phyloP scores from a whole-genome alignment of 2,329 filamentous ascomycete genomes.

The Pseudogymnoascus sp. region DNA sequence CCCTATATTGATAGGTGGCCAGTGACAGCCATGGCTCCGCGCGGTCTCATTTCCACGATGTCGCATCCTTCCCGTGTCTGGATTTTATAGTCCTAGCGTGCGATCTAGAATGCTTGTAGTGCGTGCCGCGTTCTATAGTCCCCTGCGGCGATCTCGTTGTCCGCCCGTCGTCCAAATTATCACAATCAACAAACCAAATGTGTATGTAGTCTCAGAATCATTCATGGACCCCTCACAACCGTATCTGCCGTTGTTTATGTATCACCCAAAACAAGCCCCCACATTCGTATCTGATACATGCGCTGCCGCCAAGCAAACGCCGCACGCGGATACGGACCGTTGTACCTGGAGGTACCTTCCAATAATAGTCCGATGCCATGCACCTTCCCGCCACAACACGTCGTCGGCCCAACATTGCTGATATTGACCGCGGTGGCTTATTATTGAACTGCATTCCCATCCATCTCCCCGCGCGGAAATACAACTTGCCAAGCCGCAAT shows the following conservation, averaged over 20 bases:
- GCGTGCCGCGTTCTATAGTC: not conserved
- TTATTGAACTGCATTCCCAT: not conserved
- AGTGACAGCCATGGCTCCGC: not conserved
- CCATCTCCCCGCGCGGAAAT: not conserved
- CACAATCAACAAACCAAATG: not conserved
- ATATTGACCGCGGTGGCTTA: not conserved
- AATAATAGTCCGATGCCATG: not conserved
- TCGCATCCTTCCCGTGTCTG: slow-evolving; percentile 2
- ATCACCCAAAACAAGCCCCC: not conserved
- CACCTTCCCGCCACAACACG: slow-evolving; percentile 4
- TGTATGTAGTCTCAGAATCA: not conserved
- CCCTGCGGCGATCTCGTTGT: not conserved
- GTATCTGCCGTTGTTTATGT: not conserved
- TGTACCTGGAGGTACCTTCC: slow-evolving; percentile 7
- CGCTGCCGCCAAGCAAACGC: not conserved
- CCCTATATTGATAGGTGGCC: not conserved
- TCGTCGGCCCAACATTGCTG: not conserved
- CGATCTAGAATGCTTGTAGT: not conserved
- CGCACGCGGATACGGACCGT: not conserved
- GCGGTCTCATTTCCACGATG: not conserved
- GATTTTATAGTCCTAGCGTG: not conserved
- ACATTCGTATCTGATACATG: not conserved
- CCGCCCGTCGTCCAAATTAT: not conserved
- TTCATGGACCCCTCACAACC: not conserved
- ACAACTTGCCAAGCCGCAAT: slow-evolving; percentile 1